Percentiles rank a stretch among this genome's conserved stretches.
These are phyloP conservation scores for Venturia asperata DNA, from an alignment of 2,329 filamentous ascomycete species.

Conservation along the genomic window DNA sequence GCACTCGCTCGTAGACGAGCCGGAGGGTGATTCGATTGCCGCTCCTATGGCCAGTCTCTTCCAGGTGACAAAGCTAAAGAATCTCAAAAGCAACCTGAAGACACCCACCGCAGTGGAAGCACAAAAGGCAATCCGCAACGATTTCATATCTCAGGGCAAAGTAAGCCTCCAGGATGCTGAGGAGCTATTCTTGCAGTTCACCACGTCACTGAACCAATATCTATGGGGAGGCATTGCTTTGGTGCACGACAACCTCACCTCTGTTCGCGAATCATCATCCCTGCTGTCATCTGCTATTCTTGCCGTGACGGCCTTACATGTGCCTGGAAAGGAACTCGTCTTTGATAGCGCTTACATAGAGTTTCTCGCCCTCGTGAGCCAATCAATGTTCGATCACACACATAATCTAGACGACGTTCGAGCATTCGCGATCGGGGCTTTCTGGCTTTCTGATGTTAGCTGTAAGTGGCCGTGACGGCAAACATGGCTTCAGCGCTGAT, in stretches of 20 bases:
- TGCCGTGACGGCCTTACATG: conserved; percentile 20
- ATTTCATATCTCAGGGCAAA: conserved; percentile 45
- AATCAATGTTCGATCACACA: conserved; percentile 20
- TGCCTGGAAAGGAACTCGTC: conserved; percentile 20
- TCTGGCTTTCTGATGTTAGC: conserved; percentile 32
- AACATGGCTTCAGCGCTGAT: background rate
- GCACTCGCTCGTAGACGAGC: conserved; percentile 30
- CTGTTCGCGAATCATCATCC: conserved; percentile 23
- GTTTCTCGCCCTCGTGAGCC: conserved; percentile 19
- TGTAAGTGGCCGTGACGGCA: conserved; percentile 20
- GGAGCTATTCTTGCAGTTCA: conserved; percentile 46
- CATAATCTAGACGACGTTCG: conserved; percentile 28
- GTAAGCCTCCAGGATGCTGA: conserved; percentile 45
- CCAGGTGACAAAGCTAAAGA: conserved; percentile 46
- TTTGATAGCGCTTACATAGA: conserved; percentile 20
- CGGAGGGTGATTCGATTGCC: conserved; percentile 29
- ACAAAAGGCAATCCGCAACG: conserved; percentile 27
- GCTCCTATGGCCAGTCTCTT: conserved; percentile 49
- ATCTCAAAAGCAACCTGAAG: conserved; percentile 34
- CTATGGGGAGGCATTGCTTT: conserved; percentile 48
- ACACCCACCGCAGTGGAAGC: conserved; percentile 28
- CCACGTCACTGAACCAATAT: conserved; percentile 44
- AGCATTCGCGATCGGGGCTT: conserved; percentile 33
- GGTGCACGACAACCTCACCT: conserved; percentile 44
- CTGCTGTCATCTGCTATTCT: conserved; percentile 20